A percentile compares a stretch with the other conserved stretches of the same genome.
Evolutionary conservation across 768 basidiomycete genomes (phyloP).

Genomic region (Leccinum longicurvipes): DNA sequence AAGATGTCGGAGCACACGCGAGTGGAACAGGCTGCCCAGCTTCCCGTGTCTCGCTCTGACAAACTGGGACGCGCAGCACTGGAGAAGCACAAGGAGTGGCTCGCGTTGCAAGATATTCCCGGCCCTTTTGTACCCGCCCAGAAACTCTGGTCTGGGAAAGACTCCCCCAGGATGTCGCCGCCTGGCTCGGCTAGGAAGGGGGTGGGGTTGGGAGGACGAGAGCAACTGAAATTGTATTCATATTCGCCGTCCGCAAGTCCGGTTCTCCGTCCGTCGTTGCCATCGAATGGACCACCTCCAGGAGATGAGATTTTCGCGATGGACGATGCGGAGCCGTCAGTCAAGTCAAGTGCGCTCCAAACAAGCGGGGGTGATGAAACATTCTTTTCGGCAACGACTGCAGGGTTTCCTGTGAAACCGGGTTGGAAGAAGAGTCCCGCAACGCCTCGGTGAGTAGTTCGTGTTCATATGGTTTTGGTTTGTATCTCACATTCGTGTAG

Average conservation of each 20-base stretch:
- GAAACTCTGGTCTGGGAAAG: conserved; percentile 22
- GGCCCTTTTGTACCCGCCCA: conserved; percentile 42
- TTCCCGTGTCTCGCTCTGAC: conserved; percentile 61
- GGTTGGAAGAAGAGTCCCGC: conserved; percentile 49
- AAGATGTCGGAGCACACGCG: conserved; percentile 61
- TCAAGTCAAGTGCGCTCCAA: conserved; percentile 20
- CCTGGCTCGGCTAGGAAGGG: conserved; percentile 18
- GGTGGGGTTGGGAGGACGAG: background rate
- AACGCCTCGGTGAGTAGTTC: conserved; percentile 46
- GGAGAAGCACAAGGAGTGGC: conserved; percentile 66
- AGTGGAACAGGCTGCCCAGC: conserved; percentile 58
- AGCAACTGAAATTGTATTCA: conserved; percentile 1
- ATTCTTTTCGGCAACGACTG: background rate
- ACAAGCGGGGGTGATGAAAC: conserved; percentile 1
- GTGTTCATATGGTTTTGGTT: conserved; percentile 10
- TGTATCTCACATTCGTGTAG: conserved; percentile 36
- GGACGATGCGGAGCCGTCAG: conserved; percentile 59
- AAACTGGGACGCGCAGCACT: conserved; percentile 51
- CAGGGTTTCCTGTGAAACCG: conserved; percentile 17
- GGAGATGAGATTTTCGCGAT: conserved; percentile 79
- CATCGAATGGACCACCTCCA: background rate
- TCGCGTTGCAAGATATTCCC: conserved; percentile 67
- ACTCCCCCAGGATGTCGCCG: conserved; percentile 33
- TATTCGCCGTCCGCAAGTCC: conserved; percentile 23
- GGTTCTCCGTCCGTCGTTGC: conserved; percentile 16